Percentiles rank a stretch among this genome's conserved stretches.
Evolutionary conservation across 1,284 basidiomycete species (phyloP).

Genomic region (Papiliotrema nemorosa): DNA sequence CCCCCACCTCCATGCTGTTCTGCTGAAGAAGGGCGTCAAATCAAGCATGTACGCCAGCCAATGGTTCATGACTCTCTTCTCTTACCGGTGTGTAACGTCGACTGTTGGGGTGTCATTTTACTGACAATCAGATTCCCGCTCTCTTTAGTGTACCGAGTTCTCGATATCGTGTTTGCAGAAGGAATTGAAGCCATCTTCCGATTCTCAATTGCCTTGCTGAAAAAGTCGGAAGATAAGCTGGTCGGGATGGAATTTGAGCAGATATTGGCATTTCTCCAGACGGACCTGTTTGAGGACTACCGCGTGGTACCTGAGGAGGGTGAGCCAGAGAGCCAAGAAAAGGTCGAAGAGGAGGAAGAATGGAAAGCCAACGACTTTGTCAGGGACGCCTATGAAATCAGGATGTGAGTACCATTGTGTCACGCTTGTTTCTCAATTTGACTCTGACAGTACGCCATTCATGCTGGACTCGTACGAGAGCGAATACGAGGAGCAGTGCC

Average conservation of each 20-base stretch:
- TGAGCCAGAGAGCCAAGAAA: constrained; percentile 5
- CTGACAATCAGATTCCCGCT: constrained; percentile 73
- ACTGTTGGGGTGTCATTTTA: background rate
- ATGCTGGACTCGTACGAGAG: constrained; percentile 84
- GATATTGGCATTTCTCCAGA: constrained; percentile 75
- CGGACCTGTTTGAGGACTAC: constrained; percentile 76
- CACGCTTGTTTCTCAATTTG: background rate
- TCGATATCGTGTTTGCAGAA: constrained; percentile 78
- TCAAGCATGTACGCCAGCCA: constrained; percentile 94
- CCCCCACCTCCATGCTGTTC: constrained; percentile 85
- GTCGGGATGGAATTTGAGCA: constrained; percentile 82
- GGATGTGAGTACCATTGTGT: constrained; percentile 54
- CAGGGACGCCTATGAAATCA: constrained; percentile 72
- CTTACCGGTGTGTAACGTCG: constrained; percentile 66
- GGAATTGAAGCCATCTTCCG: constrained; percentile 96
- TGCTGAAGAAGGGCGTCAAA: constrained; percentile 87
- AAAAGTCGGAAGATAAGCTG: constrained; percentile 79
- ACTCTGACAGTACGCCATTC: constrained; percentile 67
- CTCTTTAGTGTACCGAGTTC: constrained; percentile 90
- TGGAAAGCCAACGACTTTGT: constrained; percentile 80
- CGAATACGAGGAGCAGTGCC: constrained; percentile 74
- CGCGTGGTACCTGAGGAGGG: constrained; percentile 51
- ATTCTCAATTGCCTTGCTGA: constrained; percentile 82
- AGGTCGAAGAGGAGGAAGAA: constrained; percentile 16
- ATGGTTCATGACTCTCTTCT: constrained; percentile 98